Percentiles rank a stretch among this genome's conserved stretches.
These are phyloP conservation scores for Boletellus emodensis DNA, from an alignment of 768 basidiomycete species.

Conservation along the genomic window DNA sequence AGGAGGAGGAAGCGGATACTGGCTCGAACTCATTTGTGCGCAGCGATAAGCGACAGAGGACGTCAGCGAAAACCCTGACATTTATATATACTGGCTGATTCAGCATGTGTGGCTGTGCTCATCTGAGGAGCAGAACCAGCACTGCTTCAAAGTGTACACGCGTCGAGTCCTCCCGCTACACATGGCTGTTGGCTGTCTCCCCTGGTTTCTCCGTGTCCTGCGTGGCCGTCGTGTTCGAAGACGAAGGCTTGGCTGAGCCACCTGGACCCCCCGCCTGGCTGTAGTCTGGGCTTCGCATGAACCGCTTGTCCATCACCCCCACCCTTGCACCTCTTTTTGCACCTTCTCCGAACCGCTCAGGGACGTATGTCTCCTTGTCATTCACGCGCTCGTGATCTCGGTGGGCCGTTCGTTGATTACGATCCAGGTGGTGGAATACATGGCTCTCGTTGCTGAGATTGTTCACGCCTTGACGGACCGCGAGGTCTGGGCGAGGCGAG, in stretches of 20 bases:
- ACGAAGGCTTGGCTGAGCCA: constrained; percentile 1
- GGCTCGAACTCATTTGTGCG: constrained; percentile 48
- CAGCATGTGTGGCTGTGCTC: constrained; percentile 22
- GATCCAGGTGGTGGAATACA: constrained; percentile 29
- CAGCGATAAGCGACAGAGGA: constrained; percentile 17
- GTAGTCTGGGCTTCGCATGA: constrained; percentile 27
- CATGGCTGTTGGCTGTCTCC: constrained; percentile 5
- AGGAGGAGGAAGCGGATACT: constrained; percentile 59
- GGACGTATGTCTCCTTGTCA: neutral
- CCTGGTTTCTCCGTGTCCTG: constrained; percentile 10
- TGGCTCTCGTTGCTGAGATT: constrained; percentile 20
- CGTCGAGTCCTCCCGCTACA: neutral
- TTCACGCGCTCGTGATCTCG: constrained; percentile 6
- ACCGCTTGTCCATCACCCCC: constrained; percentile 11
- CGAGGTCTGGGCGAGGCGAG: constrained; percentile 24
- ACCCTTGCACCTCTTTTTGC: neutral
- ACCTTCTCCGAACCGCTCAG: neutral
- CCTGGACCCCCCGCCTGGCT: constrained; percentile 14
- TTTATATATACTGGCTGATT: constrained; percentile 23
- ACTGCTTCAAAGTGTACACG: neutral
- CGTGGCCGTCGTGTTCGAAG: constrained; percentile 9
- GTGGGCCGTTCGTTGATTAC: constrained; percentile 24
- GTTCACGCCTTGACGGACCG: constrained; percentile 10
- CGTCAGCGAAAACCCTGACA: constrained; percentile 4
- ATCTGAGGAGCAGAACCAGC: neutral